Base-by-base conservation (phyloP, 2,329 filamentous ascomycete genomes). In the Ophiostoma angusticollis region DNA sequence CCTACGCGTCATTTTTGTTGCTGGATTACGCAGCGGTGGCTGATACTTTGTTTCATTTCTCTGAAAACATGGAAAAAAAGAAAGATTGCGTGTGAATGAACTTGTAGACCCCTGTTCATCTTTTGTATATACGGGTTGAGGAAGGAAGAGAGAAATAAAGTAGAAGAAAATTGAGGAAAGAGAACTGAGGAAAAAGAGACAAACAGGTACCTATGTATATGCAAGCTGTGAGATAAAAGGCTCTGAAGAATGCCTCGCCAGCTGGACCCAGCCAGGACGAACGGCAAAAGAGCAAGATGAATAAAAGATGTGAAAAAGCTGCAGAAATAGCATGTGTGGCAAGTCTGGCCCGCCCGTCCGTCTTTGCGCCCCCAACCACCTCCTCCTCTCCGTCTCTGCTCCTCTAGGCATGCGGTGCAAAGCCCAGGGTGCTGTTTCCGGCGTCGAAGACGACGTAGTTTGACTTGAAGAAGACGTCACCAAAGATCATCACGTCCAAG, bases 401-500 rank as follows among this genome's bases (percentile, higher is more conserved):
- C 13, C 11, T 24, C 12, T 42, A 49, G 4, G 81, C 51, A 42
- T 64, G 61, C 42, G 54, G 29, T 1, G 69, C 70, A 53, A 74
- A 62, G 11, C 67, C 68, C 23, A 74, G 52, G 3, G 64, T 61
- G 52, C 65, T 68, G 56, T 74, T 72, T 31, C 67, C 70, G 24
- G 60, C 64, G 52, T 74, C 67, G 52, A 74, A 74, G 13, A 62
- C 70, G 18, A 74, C 67, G 48, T 72, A 74, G 51, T 74, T 67
- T 23, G 67, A 70, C 60, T 74, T 74, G 61, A 76, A 74, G 52
- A 76, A 67, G 49, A 74, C 67, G 50, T 75, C 71, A 14, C 72
- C 72, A 50, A 70, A 75, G 52, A 84, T 76, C 56, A 77, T 72
- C 27, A 80, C 55, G 21, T 61, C 58, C 12, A 61, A 60, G 2